These are phyloP conservation scores for Psilocybe cyanescens DNA, from an alignment of 768 basidiomycete species.

Conservation along the genomic window DNA sequence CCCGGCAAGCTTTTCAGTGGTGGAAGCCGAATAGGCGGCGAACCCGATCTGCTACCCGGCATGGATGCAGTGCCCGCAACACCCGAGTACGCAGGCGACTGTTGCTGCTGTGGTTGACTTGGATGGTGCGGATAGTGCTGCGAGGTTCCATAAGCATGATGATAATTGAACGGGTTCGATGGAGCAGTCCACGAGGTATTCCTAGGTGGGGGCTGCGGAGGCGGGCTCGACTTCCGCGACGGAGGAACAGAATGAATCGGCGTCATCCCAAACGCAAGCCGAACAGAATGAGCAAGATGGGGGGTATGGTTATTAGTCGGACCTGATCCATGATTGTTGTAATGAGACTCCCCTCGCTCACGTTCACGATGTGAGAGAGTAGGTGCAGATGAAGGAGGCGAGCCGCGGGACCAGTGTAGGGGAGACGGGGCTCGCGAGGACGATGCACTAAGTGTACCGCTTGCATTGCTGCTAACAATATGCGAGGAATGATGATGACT, in stretches of 20 bases:
- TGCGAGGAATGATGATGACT: neutral
- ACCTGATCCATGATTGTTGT: conserved; percentile 24
- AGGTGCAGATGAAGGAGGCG: conserved; percentile 25
- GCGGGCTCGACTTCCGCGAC: conserved; percentile 42
- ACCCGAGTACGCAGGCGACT: conserved; percentile 2
- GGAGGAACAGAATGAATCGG: conserved; percentile 59
- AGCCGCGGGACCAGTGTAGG: conserved; percentile 39
- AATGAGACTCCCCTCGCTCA: conserved; percentile 21
- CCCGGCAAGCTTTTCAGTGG: conserved; percentile 55
- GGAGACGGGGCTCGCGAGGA: conserved; percentile 69
- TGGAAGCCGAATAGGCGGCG: conserved; percentile 74
- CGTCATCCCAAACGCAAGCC: conserved; percentile 91
- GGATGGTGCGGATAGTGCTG: conserved; percentile 10
- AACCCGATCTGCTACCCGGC: conserved; percentile 66
- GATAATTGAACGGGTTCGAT: conserved; percentile 14
- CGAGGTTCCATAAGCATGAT: conserved; percentile 21
- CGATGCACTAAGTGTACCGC: conserved; percentile 46
- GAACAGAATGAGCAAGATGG: conserved; percentile 83
- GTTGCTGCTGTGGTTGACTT: neutral
- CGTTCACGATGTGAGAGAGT: conserved; percentile 10
- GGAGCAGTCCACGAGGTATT: conserved; percentile 27
- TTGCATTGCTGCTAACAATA: conserved; percentile 13
- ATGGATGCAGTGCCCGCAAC: conserved; percentile 34
- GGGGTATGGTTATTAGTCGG: conserved; percentile 43
- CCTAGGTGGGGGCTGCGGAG: conserved; percentile 22